These are phyloP conservation scores for Coemansia sp. DNA, from an alignment of 192 early-diverging fungal genomes.

Conservation along the genomic window DNA sequence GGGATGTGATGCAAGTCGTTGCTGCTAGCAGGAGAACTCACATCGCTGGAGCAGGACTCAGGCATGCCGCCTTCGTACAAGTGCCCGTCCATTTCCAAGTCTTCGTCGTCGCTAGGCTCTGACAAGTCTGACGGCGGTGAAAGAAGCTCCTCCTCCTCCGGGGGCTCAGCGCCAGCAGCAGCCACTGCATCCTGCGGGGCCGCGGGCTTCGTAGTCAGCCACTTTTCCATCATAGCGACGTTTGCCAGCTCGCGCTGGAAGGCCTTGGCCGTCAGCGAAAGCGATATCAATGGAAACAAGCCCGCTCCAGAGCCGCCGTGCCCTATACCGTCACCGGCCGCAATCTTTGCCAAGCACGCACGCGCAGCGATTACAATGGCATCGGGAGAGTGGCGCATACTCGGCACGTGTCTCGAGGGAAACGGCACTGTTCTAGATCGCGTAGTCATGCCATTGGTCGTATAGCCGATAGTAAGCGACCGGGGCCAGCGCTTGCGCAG, in stretches of 20 bases:
- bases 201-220: conserved; percentile 18
- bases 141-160: background rate
- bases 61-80: background rate
- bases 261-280: conserved; percentile 35
- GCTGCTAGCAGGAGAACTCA: conserved; percentile 6
- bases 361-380: conserved; percentile 21
- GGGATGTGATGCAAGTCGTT: conserved; percentile 7
- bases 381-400: conserved; percentile 24
- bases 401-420: conserved; percentile 23
- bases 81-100: background rate
- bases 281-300: conserved; percentile 30
- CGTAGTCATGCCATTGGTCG: conserved; percentile 2
- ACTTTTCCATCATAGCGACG: conserved; percentile 46
- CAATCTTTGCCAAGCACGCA: conserved; percentile 22
- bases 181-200: background rate
- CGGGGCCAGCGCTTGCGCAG: conserved; percentile 43
- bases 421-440: conserved; percentile 35
- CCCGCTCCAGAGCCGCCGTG: background rate
- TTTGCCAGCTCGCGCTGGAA: conserved; percentile 45
- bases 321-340: background rate
- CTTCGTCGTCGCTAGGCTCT: background rate
- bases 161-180: background rate
- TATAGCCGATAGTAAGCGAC: conserved; percentile 32
- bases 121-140: background rate
- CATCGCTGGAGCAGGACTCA: conserved; percentile 4